These are phyloP conservation scores for Clathrospora elynae DNA, from an alignment of 2,329 filamentous ascomycete genomes.

Conservation along the genomic window DNA sequence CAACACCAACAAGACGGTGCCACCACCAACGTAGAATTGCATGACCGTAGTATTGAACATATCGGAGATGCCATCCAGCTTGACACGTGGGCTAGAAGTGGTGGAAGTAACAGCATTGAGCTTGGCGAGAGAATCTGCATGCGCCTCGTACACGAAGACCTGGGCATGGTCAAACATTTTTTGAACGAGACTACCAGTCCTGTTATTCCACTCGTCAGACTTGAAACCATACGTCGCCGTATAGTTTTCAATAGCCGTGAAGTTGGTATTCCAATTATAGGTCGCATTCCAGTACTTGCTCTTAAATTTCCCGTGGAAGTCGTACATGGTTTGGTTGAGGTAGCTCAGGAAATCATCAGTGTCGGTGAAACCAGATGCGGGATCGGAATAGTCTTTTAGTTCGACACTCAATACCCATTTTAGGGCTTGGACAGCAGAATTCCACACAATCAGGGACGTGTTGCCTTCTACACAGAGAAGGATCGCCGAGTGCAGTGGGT, in stretches of 20 bases:
- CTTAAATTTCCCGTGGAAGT: constrained; percentile 25
- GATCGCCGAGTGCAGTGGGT: constrained; percentile 65
- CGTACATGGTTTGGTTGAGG: constrained; percentile 28
- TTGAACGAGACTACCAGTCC: constrained; percentile 18
- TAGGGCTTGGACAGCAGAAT: constrained; percentile 30
- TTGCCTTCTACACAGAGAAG: constrained; percentile 64
- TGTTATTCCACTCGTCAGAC: constrained; percentile 27
- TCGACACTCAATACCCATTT: constrained; percentile 27
- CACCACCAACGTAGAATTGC: constrained; percentile 34
- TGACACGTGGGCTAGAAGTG: constrained; percentile 2
- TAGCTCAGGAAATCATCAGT: constrained; percentile 12
- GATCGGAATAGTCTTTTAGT: constrained; percentile 19
- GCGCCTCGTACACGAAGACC: constrained; percentile 33
- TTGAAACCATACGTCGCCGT: constrained; percentile 24
- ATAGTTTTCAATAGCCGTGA: constrained; percentile 31
- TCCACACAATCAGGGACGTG: constrained; percentile 32
- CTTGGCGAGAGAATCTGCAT: constrained; percentile 30
- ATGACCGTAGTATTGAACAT: constrained; percentile 32
- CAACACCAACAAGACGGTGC: constrained; percentile 57
- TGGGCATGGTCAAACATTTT: constrained; percentile 29
- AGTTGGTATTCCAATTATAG: constrained; percentile 29
- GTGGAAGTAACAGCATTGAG: constrained; percentile 28
- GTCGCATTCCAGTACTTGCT: constrained; percentile 26
- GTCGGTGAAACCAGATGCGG: constrained; percentile 20
- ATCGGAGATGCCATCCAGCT: constrained; percentile 24